Conservation (phyloP, 2,329 filamentous ascomycete species). For the Claviceps pusilla region DNA sequence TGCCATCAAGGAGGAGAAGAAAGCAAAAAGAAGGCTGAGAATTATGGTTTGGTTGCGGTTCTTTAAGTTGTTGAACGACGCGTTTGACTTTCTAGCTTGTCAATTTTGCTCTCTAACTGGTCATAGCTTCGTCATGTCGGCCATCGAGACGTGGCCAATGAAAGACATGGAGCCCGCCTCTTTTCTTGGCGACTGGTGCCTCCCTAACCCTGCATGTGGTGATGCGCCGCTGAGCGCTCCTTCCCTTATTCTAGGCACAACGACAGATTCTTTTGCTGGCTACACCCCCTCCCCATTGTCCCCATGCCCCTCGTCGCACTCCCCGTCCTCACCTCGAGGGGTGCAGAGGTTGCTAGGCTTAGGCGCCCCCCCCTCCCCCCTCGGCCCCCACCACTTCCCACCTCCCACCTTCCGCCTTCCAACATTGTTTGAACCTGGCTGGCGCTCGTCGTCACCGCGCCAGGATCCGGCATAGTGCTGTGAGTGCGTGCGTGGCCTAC, state of each 20-base stretch:
- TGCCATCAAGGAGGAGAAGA: not conserved
- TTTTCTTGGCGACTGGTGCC: not conserved
- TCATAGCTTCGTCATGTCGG: not conserved
- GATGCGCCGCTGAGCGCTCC: not conserved
- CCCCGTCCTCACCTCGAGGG: not conserved
- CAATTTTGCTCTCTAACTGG: not conserved
- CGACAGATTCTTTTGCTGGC: not conserved
- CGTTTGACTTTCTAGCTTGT: not conserved
- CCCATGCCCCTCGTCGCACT: not conserved
- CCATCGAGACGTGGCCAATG: not conserved
- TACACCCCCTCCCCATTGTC: not conserved
- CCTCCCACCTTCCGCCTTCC: not conserved
- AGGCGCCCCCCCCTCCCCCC: not conserved
- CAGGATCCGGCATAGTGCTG: not conserved
- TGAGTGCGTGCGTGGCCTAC: conserved; percentile 1
- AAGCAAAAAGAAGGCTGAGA: not conserved
- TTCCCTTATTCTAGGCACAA: not conserved
- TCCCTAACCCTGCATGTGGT: not conserved
- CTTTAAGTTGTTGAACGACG: not conserved
- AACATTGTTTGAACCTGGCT: not conserved
- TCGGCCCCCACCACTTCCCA: too few species aligned
- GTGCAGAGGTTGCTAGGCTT: not conserved
- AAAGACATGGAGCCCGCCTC: not conserved
- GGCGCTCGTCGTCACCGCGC: not conserved
- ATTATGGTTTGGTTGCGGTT: not conserved